Conservation (phyloP, 768 basidiomycete genomes). For the Pisolithus marmoratus region DNA sequence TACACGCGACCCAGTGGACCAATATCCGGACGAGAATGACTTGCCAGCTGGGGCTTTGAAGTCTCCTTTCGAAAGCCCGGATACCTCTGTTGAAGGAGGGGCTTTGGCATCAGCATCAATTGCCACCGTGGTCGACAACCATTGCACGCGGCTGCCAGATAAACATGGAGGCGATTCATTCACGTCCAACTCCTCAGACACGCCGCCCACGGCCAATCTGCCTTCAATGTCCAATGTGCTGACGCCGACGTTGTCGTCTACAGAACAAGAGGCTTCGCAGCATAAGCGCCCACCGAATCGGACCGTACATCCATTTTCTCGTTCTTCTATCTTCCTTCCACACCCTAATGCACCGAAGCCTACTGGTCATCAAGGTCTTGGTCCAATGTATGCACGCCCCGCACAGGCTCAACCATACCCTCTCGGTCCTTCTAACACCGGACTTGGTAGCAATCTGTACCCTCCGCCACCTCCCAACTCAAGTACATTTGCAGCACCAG, state of each 20-base stretch:
- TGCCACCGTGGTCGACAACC: constrained; percentile 13
- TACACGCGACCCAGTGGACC: constrained; percentile 7
- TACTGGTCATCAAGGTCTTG: constrained; percentile 24
- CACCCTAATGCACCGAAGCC: constrained; percentile 53
- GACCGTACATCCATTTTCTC: constrained; percentile 21
- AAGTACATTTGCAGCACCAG: constrained; percentile 23
- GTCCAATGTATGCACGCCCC: constrained; percentile 55
- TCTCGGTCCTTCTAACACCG: constrained; percentile 5
- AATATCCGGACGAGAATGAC: constrained; percentile 3
- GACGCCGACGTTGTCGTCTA: constrained; percentile 11
- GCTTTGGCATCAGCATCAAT: constrained; percentile 13
- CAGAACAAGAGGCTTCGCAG: constrained; percentile 16
- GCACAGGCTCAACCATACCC: constrained; percentile 14
- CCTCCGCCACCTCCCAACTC: constrained; percentile 18
- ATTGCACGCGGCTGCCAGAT: constrained; percentile 1
- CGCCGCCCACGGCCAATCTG: constrained; percentile 8
- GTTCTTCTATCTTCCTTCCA: constrained; percentile 44
- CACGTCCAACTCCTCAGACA: not conserved
- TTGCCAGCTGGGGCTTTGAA: constrained; percentile 10
- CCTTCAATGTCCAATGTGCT: constrained; percentile 10
- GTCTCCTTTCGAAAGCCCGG: constrained; percentile 13
- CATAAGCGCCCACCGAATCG: constrained; percentile 19
- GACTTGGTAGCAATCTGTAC: constrained; percentile 1
- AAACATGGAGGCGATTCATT: constrained; percentile 2
- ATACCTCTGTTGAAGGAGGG: constrained; percentile 10